Base-by-base conservation (phyloP, 2,329 filamentous ascomycete genomes). In the Apiospora pterosperma region DNA sequence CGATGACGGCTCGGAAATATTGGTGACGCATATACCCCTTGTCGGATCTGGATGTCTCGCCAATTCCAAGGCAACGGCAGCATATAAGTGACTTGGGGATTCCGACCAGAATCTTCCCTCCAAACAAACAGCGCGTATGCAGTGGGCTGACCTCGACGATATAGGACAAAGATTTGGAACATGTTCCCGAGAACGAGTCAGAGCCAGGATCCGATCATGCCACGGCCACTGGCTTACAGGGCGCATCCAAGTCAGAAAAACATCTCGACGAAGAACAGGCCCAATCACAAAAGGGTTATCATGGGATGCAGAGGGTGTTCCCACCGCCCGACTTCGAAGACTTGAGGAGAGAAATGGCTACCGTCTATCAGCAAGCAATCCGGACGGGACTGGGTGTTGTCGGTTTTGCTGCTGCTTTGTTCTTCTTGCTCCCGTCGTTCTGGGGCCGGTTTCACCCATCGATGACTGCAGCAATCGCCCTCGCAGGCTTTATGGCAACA, bases 151-250 rank as follows among this genome's bases (percentile, higher is more conserved):
- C 25, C 25, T 31, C 48, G n/a, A 31, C 25, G 48, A 8, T 55
- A 34, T 55, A 55, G 48, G 48, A 84, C 34, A 84, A 86, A 42
- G 87, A 90, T 62, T 78, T 92, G 14, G 72, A 79, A 19, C 75
- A 66, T n/a, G 76, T 63, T 62, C 78, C 76, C 2, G 75, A 77
- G 48, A 79, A 79, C 52, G 67, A 74, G 14, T 67, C 76, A 0
- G 73, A 75, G 60, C 72, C 76, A 21, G 80, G 78, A 2, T 69
- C 74, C 1, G 70, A 76, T n/a, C 75, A 77, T 59, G 69, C 71
- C 21, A 80, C 78, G 12, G 71, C 75, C 1, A 81, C 79, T 0
- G 81, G 79, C 0, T 71, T 76, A 1, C 72, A 73, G 16, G 76
- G 74, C 5, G 77, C 76, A 63, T 72, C 73, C 28, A 82, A 84